Evolutionary conservation across 2,329 filamentous ascomycete genomes (phyloP), one percentile per base, ranked within the genome.

Genomic region (Aureobasidium lini): DNA sequence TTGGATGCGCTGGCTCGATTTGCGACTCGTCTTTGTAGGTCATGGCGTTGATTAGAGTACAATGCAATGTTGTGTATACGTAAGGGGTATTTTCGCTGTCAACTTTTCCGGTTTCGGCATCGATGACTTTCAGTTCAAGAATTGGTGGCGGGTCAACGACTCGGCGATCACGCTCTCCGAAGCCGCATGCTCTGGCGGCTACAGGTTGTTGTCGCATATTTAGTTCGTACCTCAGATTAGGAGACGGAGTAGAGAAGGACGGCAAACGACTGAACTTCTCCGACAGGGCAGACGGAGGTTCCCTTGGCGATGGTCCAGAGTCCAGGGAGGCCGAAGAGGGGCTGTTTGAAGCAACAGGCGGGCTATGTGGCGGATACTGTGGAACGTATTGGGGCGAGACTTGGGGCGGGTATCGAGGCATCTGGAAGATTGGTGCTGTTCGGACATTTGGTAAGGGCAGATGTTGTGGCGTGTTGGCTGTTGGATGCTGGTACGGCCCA

Each of bases 61-160:
- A 92, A 70, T 90, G 86, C 66, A 93, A 83, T 6, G 70, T 69
- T 15, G 70, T 64, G 63, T 72, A 69, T 11, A 90, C 87, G 60
- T 84, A 85, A 7, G 70, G 69, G 29, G 88, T 73, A 63, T 89
- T 84, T 47, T 84, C 81, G 42, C 77, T 73, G 10, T 82, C 77
- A 29, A 73, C 69, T 16, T 68, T 66, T 46, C 77, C 75, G 13
- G 75, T 78, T 37, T 74, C 76, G 1, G 81, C 77, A 62, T 86
- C 81, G 54, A 84, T 82, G 59, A 90, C 82, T 31, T 60, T 58
- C 48, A 93, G 81, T 69, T 93, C 85, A 23, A 94, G 82, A 67
- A 94, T 93, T 13, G 89, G 89, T 2, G 89, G 89, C 42, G 89
- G 89, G 68, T 94, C 89, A 63, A 94, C 89, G 15, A 91, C 88